Evolutionary conservation across 306 rosid species (phyloP).

Genomic region (Cajanus cajan): DNA sequence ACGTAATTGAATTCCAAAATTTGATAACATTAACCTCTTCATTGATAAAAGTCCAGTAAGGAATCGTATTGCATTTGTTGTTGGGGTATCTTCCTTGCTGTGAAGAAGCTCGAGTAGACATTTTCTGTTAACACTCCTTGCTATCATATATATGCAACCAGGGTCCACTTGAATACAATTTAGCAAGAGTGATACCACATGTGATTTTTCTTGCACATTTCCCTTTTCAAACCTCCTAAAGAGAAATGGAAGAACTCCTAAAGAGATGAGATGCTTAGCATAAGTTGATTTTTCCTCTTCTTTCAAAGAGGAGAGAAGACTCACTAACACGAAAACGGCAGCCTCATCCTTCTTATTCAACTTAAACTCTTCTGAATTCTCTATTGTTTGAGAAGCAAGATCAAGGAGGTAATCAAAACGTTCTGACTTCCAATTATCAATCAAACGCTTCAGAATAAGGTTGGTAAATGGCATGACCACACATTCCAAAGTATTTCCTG

Average conservation of each 20-base stretch:
- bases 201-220: constrained; percentile 57
- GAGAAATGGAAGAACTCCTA: constrained; percentile 59
- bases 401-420: constrained; percentile 44
- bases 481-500: constrained; percentile 60
- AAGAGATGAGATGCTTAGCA: constrained; percentile 53
- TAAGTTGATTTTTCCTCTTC: constrained; percentile 48
- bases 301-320: constrained; percentile 48
- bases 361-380: constrained; percentile 31
- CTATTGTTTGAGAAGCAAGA: constrained; percentile 45
- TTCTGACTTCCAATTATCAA: constrained; percentile 70
- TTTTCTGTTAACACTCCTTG: constrained; percentile 46
- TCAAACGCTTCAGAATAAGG: constrained; percentile 65
- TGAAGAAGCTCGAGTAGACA: constrained; percentile 63
- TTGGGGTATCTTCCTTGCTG: constrained; percentile 47
- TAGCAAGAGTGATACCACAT: constrained; percentile 42
- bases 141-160: constrained; percentile 53
- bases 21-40: constrained; percentile 46
- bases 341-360: constrained; percentile 38
- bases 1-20: neutral
- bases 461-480: constrained; percentile 56
- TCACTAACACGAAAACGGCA: constrained; percentile 46
- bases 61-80: constrained; percentile 50
- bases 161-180: constrained; percentile 57
- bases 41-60: constrained; percentile 58
- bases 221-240: constrained; percentile 58